A percentile compares a stretch with the other conserved stretches of the same genome.
phyloP scores from a whole-genome alignment of 1,139 yeast species.

The Hyphopichia wangnamkhiaoensis region DNA sequence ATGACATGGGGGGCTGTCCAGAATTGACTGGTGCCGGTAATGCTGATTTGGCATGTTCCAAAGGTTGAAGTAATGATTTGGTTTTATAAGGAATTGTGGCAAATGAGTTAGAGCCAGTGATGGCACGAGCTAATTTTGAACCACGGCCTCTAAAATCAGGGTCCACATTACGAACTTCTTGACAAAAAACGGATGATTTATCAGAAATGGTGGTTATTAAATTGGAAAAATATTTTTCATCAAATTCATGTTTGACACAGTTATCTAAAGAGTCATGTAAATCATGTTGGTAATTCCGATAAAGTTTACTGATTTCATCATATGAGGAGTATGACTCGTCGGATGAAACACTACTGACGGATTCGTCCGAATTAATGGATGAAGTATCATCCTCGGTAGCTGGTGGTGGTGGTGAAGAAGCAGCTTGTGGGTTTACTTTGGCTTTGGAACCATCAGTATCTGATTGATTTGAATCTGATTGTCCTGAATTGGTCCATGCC shows the following conservation, averaged over 20 bases:
- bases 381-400: constrained; percentile 8
- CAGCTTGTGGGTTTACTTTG: too few relatives aligned
- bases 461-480: too few relatives aligned
- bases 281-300: constrained; percentile 28
- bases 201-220: constrained; percentile 38
- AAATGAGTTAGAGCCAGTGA: constrained; percentile 47
- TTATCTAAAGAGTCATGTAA: constrained; percentile 20
- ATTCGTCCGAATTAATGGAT: constrained; percentile 5
- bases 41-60: constrained; percentile 17
- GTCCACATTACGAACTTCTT: constrained; percentile 36
- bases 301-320: constrained; percentile 40
- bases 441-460: too few relatives aligned
- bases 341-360: constrained; percentile 14
- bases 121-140: constrained; percentile 45
- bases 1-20: constrained; percentile 27
- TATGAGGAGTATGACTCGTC: constrained; percentile 39
- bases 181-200: constrained; percentile 37
- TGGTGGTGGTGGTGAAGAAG: not conserved
- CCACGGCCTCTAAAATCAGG: constrained; percentile 48
- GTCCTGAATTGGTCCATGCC: too few relatives aligned
- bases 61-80: constrained; percentile 41
- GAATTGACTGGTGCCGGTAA: too few relatives aligned
- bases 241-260: constrained; percentile 18
- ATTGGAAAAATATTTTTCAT: constrained; percentile 34
- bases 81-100: constrained; percentile 44